A percentile compares a stretch with the other conserved stretches of the same genome.
Evolutionary conservation across 2,329 filamentous ascomycete species (phyloP).

Genomic region (Pseudogymnoascus sp.): DNA sequence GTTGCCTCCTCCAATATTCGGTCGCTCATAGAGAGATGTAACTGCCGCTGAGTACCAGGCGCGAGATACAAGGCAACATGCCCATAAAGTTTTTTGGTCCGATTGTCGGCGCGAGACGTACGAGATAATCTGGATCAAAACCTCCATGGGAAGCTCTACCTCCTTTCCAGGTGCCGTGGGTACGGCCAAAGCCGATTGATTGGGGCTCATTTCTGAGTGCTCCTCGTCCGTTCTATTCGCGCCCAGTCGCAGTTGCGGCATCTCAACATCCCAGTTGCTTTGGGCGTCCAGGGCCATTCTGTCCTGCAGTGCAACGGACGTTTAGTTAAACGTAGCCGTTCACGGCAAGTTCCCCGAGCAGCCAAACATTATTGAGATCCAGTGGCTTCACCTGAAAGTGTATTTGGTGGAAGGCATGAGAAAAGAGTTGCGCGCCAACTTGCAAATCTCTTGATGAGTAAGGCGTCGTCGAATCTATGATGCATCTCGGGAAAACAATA

Average conservation of each 20-base stretch:
- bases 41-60: constrained; percentile 26
- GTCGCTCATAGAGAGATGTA: constrained; percentile 22
- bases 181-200: not conserved
- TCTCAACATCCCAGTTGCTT: constrained; percentile 27
- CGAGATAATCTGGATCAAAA: constrained; percentile 25
- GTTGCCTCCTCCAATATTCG: constrained; percentile 24
- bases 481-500: not conserved
- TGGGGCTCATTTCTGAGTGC: not conserved
- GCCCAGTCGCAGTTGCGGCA: constrained; percentile 18
- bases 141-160: constrained; percentile 25
- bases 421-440: not conserved
- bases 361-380: not conserved
- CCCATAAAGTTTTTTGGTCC: constrained; percentile 22
- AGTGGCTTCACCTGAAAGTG: not conserved
- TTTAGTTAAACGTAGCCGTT: not conserved
- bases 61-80: constrained; percentile 25
- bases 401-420: not conserved
- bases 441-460: not conserved
- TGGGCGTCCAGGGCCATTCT: constrained; percentile 25
- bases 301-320: not conserved
- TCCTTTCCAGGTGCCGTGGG: constrained; percentile 12
- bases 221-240: not conserved
- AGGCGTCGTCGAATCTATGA: not conserved
- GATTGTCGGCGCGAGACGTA: constrained; percentile 20
- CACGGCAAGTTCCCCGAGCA: not conserved